Evolutionary conservation across 805 yeast species (phyloP).

Genomic region (Metschnikowia borealis): DNA sequence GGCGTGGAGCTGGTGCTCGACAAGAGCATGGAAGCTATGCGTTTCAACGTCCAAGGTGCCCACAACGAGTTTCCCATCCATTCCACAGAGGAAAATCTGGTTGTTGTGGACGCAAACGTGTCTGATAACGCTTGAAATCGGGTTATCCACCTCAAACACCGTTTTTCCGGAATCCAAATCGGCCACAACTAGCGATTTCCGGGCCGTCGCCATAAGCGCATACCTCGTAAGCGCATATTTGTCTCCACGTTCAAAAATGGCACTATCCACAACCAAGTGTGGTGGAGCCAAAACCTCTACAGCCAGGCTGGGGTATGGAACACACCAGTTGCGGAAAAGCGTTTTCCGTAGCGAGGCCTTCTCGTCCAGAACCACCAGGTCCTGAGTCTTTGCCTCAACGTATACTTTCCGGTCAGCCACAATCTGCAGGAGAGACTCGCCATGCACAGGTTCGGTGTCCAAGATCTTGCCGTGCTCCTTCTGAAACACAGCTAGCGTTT

Average conservation of each 20-base stretch:
- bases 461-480: slow-evolving; percentile 40
- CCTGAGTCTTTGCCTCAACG: slow-evolving; percentile 3
- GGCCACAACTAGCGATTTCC: slow-evolving; percentile 17
- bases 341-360: slow-evolving; percentile 12
- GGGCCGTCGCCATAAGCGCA: slow-evolving; percentile 20
- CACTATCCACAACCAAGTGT: slow-evolving; percentile 23
- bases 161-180: slow-evolving; percentile 14
- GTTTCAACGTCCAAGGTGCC: slow-evolving; percentile 8
- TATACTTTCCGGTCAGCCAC: slow-evolving; percentile 18
- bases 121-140: slow-evolving; percentile 31
- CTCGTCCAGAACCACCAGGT: slow-evolving; percentile 3
- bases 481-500: slow-evolving; percentile 49
- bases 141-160: slow-evolving; percentile 15
- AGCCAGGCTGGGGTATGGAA: slow-evolving; percentile 26
- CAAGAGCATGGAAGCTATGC: not conserved
- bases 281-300: slow-evolving; percentile 10
- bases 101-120: slow-evolving; percentile 26
- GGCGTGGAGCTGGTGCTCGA: slow-evolving; percentile 29
- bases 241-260: slow-evolving; percentile 6
- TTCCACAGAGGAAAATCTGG: slow-evolving; percentile 42
- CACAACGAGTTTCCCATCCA: slow-evolving; percentile 46
- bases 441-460: slow-evolving; percentile 16
- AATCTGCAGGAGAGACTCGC: slow-evolving; percentile 39
- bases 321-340: slow-evolving; percentile 25
- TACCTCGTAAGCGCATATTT: slow-evolving; percentile 9